These are phyloP conservation scores for Cydonia oblonga DNA, from an alignment of 331 rosid species.

Conservation along the genomic window DNA sequence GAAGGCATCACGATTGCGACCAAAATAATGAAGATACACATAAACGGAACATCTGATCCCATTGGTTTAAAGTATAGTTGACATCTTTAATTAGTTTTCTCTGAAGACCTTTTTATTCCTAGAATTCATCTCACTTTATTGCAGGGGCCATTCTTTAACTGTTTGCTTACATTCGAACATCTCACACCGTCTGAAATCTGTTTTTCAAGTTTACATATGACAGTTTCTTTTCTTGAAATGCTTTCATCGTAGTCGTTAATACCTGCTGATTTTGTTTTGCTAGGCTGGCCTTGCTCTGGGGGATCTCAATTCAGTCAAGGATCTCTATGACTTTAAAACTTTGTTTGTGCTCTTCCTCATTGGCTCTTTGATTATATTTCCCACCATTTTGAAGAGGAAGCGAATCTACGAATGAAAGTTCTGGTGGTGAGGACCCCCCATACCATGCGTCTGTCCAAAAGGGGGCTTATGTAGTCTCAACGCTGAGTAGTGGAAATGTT, in stretches of 20 bases:
- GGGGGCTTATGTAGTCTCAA: background rate
- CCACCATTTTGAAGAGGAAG: slow-evolving; percentile 81
- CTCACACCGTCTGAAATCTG: background rate
- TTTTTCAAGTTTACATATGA: background rate
- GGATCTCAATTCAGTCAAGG: slow-evolving; percentile 88
- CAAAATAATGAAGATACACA: background rate
- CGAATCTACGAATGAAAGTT: slow-evolving; percentile 71
- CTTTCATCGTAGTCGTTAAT: background rate
- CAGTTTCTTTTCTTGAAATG: background rate
- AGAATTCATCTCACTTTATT: no score
- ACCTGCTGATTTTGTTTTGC: slow-evolving; percentile 10
- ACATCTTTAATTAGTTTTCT: no score
- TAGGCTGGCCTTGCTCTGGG: slow-evolving; percentile 99
- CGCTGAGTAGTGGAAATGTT: slow-evolving; percentile 6
- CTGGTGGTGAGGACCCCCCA: background rate
- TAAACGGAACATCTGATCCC: background rate
- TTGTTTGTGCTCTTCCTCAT: slow-evolving; percentile 80
- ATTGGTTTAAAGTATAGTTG: background rate
- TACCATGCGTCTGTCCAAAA: slow-evolving; percentile 8
- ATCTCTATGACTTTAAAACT: slow-evolving; percentile 84
- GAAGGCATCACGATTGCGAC: background rate
- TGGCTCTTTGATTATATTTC: slow-evolving; percentile 64
- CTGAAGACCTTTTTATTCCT: no score
- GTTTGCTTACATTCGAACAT: background rate
- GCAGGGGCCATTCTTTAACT: background rate